Percentiles rank a stretch among this genome's conserved stretches.
Conservation (phyloP, 148 eudicot species). For the Arbutus unedo region DNA sequence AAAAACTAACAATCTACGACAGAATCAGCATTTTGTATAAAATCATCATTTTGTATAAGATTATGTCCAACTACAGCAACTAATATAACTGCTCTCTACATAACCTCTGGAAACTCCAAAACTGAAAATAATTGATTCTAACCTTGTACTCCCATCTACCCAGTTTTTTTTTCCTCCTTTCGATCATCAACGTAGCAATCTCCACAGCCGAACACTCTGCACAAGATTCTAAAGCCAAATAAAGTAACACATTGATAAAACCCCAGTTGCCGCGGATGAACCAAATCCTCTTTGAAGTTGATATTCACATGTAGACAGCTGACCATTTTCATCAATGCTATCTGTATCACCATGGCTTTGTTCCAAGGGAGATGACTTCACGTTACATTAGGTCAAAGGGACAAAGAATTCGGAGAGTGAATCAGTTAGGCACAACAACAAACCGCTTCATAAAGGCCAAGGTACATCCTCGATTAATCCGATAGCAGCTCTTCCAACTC, state of each 20-base stretch:
- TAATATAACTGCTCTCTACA: not conserved
- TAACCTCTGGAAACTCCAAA: not conserved
- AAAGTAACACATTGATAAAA: not conserved
- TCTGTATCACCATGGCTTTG: not conserved
- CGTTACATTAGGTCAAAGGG: not conserved
- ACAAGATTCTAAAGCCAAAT: not conserved
- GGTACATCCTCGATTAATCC: constrained; percentile 36
- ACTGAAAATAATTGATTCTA: not conserved
- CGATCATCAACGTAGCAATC: not conserved
- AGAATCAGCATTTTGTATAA: not conserved
- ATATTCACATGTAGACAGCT: not conserved
- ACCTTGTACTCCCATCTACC: not conserved
- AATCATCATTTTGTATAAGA: not conserved
- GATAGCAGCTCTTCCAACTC: constrained; percentile 90
- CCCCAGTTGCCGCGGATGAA: not conserved
- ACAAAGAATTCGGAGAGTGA: not conserved
- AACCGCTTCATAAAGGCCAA: not conserved
- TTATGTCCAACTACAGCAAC: not conserved
- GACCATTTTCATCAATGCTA: not conserved
- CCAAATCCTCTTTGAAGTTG: not conserved
- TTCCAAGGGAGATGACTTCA: not conserved
- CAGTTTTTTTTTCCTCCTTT: not conserved
- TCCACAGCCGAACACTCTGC: not conserved
- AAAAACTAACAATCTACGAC: not conserved
- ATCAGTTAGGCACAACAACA: not conserved